A percentile compares a stretch with the other conserved stretches of the same genome.
These are phyloP conservation scores for Paracoccidioides brasiliensis DNA, from an alignment of 2,329 filamentous ascomycete genomes.

Conservation along the genomic window DNA sequence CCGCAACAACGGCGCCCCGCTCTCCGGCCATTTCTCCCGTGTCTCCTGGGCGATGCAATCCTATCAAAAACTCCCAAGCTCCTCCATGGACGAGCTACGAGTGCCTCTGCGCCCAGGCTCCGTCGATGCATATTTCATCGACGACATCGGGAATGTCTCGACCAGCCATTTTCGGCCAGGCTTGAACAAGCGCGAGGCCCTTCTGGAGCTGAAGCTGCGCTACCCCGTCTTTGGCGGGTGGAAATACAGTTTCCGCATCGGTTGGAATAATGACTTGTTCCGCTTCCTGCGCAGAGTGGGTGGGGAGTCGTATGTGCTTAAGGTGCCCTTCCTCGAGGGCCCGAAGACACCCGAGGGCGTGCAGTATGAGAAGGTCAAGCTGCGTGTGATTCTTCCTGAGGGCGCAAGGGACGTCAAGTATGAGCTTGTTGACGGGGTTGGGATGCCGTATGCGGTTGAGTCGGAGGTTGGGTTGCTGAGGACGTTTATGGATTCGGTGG, in stretches of 20 bases:
- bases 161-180: slow-evolving; percentile 68
- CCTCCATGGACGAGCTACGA: slow-evolving; percentile 67
- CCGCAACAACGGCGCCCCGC: slow-evolving; percentile 70
- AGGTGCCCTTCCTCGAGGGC: slow-evolving; percentile 85
- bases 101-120: slow-evolving; percentile 70
- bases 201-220: slow-evolving; percentile 79
- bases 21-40: slow-evolving; percentile 59
- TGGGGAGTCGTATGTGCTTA: slow-evolving; percentile 66
- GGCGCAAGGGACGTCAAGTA: slow-evolving; percentile 51
- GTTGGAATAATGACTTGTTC: slow-evolving; percentile 81
- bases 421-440: slow-evolving; percentile 72
- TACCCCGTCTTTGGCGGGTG: slow-evolving; percentile 96
- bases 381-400: slow-evolving; percentile 80
- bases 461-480: slow-evolving; percentile 54
- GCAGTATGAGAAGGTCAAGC: slow-evolving; percentile 66
- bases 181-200: slow-evolving; percentile 50
- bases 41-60: slow-evolving; percentile 60
- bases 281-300: slow-evolving; percentile 55
- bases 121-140: slow-evolving; percentile 82
- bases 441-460: slow-evolving; percentile 41
- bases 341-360: slow-evolving; percentile 75
- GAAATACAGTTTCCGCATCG: slow-evolving; percentile 95
- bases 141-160: slow-evolving; percentile 93
- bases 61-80: slow-evolving; percentile 64
- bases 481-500: slow-evolving; percentile 88